Percentiles rank a stretch among this genome's conserved stretches.
Evolutionary conservation across 2,329 filamentous ascomycete genomes (phyloP).

Genomic region (Aureobasidium sp.): DNA sequence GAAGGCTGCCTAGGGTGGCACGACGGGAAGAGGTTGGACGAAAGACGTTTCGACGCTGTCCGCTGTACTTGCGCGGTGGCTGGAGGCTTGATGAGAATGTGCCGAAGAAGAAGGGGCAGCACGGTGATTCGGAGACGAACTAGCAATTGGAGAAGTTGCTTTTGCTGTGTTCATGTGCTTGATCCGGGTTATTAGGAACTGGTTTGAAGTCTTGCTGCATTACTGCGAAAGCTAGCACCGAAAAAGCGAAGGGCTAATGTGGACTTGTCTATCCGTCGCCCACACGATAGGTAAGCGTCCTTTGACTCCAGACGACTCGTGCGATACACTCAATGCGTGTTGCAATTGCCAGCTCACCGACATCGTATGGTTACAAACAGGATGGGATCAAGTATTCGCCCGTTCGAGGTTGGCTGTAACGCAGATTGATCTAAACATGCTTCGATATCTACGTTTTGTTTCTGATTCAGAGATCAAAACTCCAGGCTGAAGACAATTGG

Average conservation of each 20-base stretch:
- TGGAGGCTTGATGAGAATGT: conserved; percentile 6
- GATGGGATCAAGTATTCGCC: background rate
- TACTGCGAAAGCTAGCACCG: background rate
- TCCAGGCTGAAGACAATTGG: background rate
- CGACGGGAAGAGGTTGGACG: background rate
- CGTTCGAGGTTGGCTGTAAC: background rate
- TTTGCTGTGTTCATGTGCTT: background rate
- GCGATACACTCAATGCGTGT: background rate
- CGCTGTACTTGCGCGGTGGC: background rate
- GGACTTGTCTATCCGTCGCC: background rate
- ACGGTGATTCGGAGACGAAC: background rate
- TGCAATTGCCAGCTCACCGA: background rate
- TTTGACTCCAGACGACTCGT: background rate
- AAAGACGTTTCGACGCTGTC: background rate
- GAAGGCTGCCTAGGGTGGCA: background rate
- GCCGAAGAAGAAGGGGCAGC: background rate
- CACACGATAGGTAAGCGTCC: background rate
- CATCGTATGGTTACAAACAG: background rate
- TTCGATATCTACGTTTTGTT: conserved; percentile 7
- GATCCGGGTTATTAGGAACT: background rate
- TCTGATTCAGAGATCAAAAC: background rate
- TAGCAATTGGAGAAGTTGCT: background rate
- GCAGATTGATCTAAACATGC: background rate
- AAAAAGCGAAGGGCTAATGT: background rate
- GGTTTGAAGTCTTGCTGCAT: background rate